Conservation (phyloP, 345 rosid genomes). For the Hypericum androsaemum region DNA sequence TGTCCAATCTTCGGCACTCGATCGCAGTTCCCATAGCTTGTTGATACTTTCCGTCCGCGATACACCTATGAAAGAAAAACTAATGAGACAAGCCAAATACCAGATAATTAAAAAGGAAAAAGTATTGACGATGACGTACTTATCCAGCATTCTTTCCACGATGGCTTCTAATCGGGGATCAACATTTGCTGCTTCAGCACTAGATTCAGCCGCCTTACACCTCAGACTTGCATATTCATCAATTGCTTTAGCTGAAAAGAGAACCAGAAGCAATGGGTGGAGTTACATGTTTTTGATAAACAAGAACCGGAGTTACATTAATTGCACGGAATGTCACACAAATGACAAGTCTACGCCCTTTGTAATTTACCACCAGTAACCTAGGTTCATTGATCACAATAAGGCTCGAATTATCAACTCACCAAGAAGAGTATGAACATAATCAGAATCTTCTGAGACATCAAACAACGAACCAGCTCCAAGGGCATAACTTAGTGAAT, state of each 20-base stretch:
- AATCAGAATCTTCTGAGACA: slow-evolving; percentile 93
- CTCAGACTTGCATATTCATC: slow-evolving; percentile 94
- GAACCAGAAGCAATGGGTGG: slow-evolving; percentile 8
- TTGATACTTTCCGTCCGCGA: slow-evolving; percentile 84
- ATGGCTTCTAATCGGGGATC: slow-evolving; percentile 88
- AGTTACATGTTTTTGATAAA: too few relatives aligned
- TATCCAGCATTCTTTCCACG: slow-evolving; percentile 97
- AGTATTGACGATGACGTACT: slow-evolving; percentile 40
- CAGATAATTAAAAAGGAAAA: slow-evolving; percentile 3
- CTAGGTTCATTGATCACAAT: neutral
- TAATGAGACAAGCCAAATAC: slow-evolving; percentile 1
- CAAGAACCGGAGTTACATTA: too few relatives aligned
- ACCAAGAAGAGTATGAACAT: slow-evolving; percentile 91
- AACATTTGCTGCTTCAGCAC: slow-evolving; percentile 46
- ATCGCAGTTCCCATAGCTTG: slow-evolving; percentile 99
- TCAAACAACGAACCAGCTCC: slow-evolving; percentile 91
- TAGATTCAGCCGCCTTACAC: slow-evolving; percentile 70
- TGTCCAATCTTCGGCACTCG: slow-evolving; percentile 94
- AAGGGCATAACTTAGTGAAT: slow-evolving; percentile 96
- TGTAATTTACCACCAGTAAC: too few relatives aligned
- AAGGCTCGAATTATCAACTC: slow-evolving; percentile 11
- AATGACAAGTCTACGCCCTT: too few relatives aligned
- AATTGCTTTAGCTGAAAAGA: slow-evolving; percentile 78
- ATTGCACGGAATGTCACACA: too few relatives aligned
- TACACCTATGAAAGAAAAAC: slow-evolving; percentile 51